These are phyloP conservation scores for Aspergillus sp. DNA, from an alignment of 2,329 filamentous ascomycete species.

Conservation along the genomic window DNA sequence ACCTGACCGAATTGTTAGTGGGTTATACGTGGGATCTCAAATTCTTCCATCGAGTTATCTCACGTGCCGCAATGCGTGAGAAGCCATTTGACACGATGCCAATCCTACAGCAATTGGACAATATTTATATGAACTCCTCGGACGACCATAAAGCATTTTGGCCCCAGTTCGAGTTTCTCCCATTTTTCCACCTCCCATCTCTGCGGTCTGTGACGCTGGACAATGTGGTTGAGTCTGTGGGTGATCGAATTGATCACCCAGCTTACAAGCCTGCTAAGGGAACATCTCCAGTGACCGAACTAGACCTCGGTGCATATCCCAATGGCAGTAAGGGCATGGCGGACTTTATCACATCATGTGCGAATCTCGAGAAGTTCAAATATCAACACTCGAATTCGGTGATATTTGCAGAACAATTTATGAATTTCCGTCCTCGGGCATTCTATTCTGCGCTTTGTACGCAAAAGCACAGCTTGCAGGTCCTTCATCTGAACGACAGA, in stretches of 20 bases:
- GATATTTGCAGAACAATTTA: neutral
- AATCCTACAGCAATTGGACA: neutral
- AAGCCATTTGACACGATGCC: neutral
- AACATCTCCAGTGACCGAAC: neutral
- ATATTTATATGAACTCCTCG: no score
- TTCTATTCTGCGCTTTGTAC: constrained; percentile 11
- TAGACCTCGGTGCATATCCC: neutral
- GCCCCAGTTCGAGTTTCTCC: constrained; percentile 1
- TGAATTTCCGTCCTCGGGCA: constrained; percentile 7
- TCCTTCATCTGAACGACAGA: constrained; percentile 11
- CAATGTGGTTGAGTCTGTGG: neutral
- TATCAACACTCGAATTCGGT: constrained; percentile 15
- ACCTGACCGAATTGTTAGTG: neutral
- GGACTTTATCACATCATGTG: constrained; percentile 15
- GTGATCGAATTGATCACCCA: neutral
- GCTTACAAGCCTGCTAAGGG: neutral
- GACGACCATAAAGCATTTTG: no score
- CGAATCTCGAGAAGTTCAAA: constrained; percentile 17
- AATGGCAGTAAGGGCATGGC: constrained; percentile 11
- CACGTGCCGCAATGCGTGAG: neutral
- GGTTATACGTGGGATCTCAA: neutral
- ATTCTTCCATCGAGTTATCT: neutral
- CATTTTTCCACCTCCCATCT: constrained; percentile 8
- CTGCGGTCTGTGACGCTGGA: neutral
- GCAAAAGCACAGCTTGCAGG: constrained; percentile 15